These are phyloP conservation scores for Discostella stelligeroides DNA, from an alignment of 108 stramenopile genomes.

Conservation along the genomic window DNA sequence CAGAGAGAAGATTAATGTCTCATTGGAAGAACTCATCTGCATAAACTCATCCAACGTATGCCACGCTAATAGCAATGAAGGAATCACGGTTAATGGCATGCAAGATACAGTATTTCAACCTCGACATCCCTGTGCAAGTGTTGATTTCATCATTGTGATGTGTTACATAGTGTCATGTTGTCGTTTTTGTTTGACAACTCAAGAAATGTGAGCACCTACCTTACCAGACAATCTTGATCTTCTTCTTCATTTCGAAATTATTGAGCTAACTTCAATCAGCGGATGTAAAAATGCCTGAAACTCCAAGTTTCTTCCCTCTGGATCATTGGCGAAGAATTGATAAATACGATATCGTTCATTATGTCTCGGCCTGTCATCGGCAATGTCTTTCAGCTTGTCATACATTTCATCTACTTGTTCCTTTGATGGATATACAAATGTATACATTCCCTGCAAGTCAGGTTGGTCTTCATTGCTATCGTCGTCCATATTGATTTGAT, in stretches of 20 bases:
- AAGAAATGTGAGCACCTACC: too few species aligned
- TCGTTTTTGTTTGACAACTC: too few species aligned
- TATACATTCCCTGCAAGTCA: slow-evolving; percentile 50
- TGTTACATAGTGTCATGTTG: neutral
- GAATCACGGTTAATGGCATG: slow-evolving; percentile 27
- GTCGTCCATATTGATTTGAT: slow-evolving; percentile 45
- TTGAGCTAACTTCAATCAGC: too few species aligned
- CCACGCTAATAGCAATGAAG: slow-evolving; percentile 32
- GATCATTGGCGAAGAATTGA: too few species aligned
- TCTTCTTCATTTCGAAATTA: too few species aligned
- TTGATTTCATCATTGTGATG: slow-evolving; percentile 43
- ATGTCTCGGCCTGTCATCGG: slow-evolving; percentile 40
- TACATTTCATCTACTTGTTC: slow-evolving; percentile 49
- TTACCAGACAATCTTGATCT: too few species aligned
- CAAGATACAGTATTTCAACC: slow-evolving; percentile 8
- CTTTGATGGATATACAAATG: slow-evolving; percentile 48
- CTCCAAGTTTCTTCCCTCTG: too few species aligned
- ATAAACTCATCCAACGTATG: slow-evolving; percentile 21
- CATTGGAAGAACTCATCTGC: slow-evolving; percentile 17
- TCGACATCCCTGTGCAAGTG: slow-evolving; percentile 51
- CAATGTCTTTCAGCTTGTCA: slow-evolving; percentile 19
- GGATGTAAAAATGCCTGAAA: too few species aligned
- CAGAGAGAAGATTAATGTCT: slow-evolving; percentile 38
- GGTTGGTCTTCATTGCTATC: slow-evolving; percentile 9
- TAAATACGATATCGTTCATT: too few species aligned